Evolutionary conservation across 192 early-diverging fungal genomes (phyloP).

Genomic region (Umbelopsis vinacea): DNA sequence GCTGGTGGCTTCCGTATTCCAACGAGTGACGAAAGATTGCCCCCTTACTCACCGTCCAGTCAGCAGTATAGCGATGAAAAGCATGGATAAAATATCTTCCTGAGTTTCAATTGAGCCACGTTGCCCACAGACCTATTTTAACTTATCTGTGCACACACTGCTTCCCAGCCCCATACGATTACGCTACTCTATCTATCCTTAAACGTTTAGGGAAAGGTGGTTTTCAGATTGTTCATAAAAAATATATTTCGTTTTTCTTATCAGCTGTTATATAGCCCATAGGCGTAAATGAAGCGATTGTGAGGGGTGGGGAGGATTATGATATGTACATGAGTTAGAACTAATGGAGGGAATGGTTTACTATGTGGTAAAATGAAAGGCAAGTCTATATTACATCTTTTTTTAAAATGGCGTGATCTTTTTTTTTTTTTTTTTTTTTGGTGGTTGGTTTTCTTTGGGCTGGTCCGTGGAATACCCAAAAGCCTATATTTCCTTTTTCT

Average conservation of each 20-base stretch:
- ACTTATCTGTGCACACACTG: too few species aligned
- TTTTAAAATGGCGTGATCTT: not conserved
- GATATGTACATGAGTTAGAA: conserved; percentile 13
- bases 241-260: too few species aligned
- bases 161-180: too few species aligned
- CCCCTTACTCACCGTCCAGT: not conserved
- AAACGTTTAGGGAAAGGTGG: too few species aligned
- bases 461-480: not conserved
- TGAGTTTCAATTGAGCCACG: not conserved
- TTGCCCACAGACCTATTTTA: not conserved
- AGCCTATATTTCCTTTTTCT: conserved; percentile 1
- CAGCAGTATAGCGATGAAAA: conserved; percentile 7
- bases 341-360: too few species aligned
- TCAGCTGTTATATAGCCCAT: too few species aligned
- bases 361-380: too few species aligned
- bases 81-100: not conserved
- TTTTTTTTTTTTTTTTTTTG: not conserved
- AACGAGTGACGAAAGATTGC: not conserved
- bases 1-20: conserved; percentile 39
- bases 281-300: not conserved
- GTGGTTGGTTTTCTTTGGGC: not conserved
- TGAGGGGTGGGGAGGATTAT: not conserved
- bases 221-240: too few species aligned
- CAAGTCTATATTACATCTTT: not conserved
- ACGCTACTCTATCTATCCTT: too few species aligned